Percentiles rank a stretch among this genome's conserved stretches.
These are phyloP conservation scores for Cladosporium sp. DNA, from an alignment of 2,329 filamentous ascomycete genomes.

Conservation along the genomic window DNA sequence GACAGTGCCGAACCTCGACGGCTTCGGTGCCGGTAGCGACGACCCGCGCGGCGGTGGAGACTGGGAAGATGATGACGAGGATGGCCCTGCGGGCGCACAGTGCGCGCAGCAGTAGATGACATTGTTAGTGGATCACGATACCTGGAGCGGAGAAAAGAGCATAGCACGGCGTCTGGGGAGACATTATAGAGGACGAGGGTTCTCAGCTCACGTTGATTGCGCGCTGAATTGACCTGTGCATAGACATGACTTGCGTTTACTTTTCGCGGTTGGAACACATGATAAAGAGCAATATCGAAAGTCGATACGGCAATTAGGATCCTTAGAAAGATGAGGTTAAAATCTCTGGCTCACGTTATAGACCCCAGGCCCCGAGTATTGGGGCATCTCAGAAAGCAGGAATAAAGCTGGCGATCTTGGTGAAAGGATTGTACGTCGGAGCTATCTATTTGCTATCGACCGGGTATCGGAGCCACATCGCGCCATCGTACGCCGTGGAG, in stretches of 20 bases:
- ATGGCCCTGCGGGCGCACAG: slow-evolving; percentile 54
- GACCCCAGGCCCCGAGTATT: no score
- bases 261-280: no score
- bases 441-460: slow-evolving; percentile 7
- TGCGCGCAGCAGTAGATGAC: slow-evolving; percentile 61
- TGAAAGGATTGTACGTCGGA: not conserved
- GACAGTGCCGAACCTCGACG: slow-evolving; percentile 73
- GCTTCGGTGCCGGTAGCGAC: slow-evolving; percentile 68
- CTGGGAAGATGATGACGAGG: slow-evolving; percentile 67
- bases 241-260: not conserved
- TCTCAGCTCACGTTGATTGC: not conserved
- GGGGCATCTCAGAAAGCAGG: no score
- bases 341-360: no score
- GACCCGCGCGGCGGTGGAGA: slow-evolving; percentile 62
- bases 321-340: no score
- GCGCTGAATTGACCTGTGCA: not conserved
- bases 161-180: slow-evolving; percentile 2
- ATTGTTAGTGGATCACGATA: not conserved
- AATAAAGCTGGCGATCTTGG: no score
- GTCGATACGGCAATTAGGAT: no score
- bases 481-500: not conserved
- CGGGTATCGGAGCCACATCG: slow-evolving; percentile 4
- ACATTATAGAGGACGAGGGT: not conserved
- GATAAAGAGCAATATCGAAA: no score
- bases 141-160: not conserved